Conservation (phyloP, 306 rosid species). For the Cicer judaicum region DNA sequence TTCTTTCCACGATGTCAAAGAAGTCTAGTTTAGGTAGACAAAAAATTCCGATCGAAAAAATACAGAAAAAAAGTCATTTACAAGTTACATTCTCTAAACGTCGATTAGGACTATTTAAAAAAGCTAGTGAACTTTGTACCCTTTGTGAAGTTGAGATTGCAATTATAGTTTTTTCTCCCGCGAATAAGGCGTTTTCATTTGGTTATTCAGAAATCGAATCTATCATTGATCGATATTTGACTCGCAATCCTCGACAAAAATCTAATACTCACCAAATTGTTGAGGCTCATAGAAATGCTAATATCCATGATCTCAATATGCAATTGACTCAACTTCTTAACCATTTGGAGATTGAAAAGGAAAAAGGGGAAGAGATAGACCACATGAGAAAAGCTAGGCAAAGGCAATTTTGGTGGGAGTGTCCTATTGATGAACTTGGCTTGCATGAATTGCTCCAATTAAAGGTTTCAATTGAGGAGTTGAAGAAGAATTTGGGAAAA, state of each 20-base stretch:
- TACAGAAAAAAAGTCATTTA: constrained; percentile 56
- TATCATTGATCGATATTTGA: constrained; percentile 48
- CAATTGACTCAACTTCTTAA: constrained; percentile 46
- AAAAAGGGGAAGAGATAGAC: constrained; percentile 54
- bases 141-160: constrained; percentile 67
- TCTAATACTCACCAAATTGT: constrained; percentile 36
- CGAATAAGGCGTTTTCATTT: constrained; percentile 65
- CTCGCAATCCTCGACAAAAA: constrained; percentile 34
- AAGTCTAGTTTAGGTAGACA: constrained; percentile 57
- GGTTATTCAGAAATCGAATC: constrained; percentile 65
- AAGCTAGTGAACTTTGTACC: constrained; percentile 72
- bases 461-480: constrained; percentile 54
- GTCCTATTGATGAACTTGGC: constrained; percentile 52
- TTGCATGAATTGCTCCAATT: constrained; percentile 48
- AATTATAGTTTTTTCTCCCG: constrained; percentile 66
- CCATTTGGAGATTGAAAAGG: constrained; percentile 61
- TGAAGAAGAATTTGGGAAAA: constrained; percentile 52
- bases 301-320: constrained; percentile 51
- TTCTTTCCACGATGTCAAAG: constrained; percentile 42
- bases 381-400: constrained; percentile 46
- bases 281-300: constrained; percentile 46
- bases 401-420: constrained; percentile 66
- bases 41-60: constrained; percentile 62
- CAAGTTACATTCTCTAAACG: constrained; percentile 75
- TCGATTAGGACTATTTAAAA: constrained; percentile 69